Evolutionary conservation across 257 asterid species (phyloP).

Genomic region (Marsdenia floribunda): DNA sequence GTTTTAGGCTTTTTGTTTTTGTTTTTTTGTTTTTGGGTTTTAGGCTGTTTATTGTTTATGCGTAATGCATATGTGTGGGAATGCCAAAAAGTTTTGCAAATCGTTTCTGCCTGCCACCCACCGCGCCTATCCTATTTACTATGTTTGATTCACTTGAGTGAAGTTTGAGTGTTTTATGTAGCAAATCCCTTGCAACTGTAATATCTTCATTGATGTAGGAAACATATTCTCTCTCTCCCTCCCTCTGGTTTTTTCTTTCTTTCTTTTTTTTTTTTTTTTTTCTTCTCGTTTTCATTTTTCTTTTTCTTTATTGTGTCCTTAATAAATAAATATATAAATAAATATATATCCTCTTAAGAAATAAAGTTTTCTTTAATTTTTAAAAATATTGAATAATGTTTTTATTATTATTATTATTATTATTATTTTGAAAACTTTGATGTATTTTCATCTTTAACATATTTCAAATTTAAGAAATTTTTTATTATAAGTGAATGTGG

Average conservation of each 20-base stretch:
- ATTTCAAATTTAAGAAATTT: too few relatives aligned
- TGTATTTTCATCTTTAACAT: too few relatives aligned
- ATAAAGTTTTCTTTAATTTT: too few relatives aligned
- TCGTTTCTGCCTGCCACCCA: background rate
- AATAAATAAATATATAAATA: too few relatives aligned
- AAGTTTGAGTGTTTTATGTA: background rate
- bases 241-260: too few relatives aligned
- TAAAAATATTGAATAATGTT: too few relatives aligned
- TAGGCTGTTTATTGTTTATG: background rate
- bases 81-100: conserved; percentile 8
- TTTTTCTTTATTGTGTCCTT: background rate
- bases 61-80: background rate
- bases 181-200: background rate
- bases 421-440: too few relatives aligned
- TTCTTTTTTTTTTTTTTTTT: too few relatives aligned
- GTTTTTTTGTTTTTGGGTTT: background rate
- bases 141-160: background rate
- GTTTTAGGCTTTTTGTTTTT: too few relatives aligned
- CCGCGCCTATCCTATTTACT: background rate
- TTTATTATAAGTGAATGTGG: too few relatives aligned
- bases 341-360: background rate
- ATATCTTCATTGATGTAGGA: background rate
- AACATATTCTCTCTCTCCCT: background rate
- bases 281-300: too few relatives aligned
- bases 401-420: too few relatives aligned